Percentiles rank a stretch among this genome's conserved stretches.
phyloP scores from a whole-genome alignment of 257 asterid species.

The Mentha longifolia region DNA sequence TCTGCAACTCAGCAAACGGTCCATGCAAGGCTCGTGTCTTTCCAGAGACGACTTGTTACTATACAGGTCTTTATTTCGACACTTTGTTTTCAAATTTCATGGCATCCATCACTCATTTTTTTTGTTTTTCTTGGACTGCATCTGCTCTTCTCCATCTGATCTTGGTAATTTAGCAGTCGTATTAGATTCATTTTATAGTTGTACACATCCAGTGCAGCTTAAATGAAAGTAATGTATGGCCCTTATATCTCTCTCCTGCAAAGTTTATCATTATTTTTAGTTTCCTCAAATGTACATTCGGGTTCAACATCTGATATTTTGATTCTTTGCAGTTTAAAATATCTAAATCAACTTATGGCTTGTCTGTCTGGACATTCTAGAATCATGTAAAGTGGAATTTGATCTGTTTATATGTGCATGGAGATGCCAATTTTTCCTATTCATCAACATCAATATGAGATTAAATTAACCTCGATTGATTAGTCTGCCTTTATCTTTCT shows the following conservation, averaged over 20 bases:
- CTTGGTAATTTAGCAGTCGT: conserved; percentile 12
- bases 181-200: background rate
- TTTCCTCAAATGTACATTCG: conserved; percentile 15
- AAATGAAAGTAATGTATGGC: conserved; percentile 5
- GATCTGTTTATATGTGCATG: conserved; percentile 15
- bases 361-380: conserved; percentile 13
- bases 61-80: conserved; percentile 54
- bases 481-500: background rate
- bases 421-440: background rate
- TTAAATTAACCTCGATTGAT: conserved; percentile 1
- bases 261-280: conserved; percentile 17
- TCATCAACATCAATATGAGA: conserved; percentile 9
- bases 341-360: conserved; percentile 13
- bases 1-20: conserved; percentile 75
- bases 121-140: conserved; percentile 17
- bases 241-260: background rate
- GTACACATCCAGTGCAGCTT: background rate
- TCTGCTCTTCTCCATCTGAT: conserved; percentile 7
- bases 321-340: conserved; percentile 8
- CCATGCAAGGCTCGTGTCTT: conserved; percentile 74
- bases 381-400: conserved; percentile 10
- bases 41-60: conserved; percentile 69
- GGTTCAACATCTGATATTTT: conserved; percentile 9
- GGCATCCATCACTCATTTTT: background rate
- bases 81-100: conserved; percentile 13